These are phyloP conservation scores for Salvia splendens DNA, from an alignment of 257 asterid genomes.

Conservation along the genomic window DNA sequence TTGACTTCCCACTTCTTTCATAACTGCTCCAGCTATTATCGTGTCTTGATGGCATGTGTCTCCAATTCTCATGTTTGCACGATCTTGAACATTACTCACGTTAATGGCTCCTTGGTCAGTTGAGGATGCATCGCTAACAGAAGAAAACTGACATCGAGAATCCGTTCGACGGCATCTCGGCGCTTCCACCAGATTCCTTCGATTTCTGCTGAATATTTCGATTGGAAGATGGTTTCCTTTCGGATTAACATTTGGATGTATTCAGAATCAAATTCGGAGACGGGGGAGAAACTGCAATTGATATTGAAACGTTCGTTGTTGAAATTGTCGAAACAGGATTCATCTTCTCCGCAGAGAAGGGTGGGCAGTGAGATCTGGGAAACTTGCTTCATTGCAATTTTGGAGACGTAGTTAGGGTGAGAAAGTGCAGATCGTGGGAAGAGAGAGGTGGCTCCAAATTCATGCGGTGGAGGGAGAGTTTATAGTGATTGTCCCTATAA, in stretches of 20 bases:
- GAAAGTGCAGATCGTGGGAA: slow-evolving; percentile 31
- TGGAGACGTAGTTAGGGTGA: slow-evolving; percentile 1
- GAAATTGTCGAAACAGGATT: slow-evolving; percentile 28
- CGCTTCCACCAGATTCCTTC: slow-evolving; percentile 41
- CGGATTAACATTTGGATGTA: slow-evolving; percentile 39
- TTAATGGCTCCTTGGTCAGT: too few species aligned
- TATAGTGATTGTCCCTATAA: neutral
- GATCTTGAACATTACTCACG: too few species aligned
- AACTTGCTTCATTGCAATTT: slow-evolving; percentile 28
- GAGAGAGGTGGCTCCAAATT: slow-evolving; percentile 46
- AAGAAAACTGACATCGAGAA: slow-evolving; percentile 44
- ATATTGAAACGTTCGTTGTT: slow-evolving; percentile 7
- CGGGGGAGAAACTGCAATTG: slow-evolving; percentile 17
- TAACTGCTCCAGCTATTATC: too few species aligned
- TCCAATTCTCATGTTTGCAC: too few species aligned
- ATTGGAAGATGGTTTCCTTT: slow-evolving; percentile 32
- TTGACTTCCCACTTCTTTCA: too few species aligned
- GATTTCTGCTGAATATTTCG: slow-evolving; percentile 6
- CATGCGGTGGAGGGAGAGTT: slow-evolving; percentile 14
- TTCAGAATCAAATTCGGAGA: slow-evolving; percentile 43
- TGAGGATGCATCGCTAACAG: too few species aligned
- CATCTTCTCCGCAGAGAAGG: slow-evolving; percentile 51
- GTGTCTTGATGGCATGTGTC: too few species aligned
- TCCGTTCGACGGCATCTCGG: slow-evolving; percentile 49
- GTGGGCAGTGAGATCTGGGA: slow-evolving; percentile 30